phyloP scores from a whole-genome alignment of 176 grass and related monocot genomes.

The Rhynchospora breviuscula region DNA sequence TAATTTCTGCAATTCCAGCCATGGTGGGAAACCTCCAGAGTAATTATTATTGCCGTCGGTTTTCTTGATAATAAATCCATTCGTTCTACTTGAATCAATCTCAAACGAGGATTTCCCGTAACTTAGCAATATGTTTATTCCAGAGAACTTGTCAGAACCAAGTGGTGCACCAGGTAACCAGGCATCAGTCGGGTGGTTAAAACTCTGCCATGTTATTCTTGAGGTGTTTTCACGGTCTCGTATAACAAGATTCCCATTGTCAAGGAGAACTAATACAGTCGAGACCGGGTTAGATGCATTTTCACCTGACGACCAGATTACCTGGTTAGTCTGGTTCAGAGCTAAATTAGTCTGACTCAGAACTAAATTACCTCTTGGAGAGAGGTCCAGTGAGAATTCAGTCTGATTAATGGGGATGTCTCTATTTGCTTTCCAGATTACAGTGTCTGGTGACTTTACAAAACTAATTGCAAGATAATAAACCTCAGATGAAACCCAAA shows the following conservation, averaged over 20 bases:
- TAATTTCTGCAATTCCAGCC: background rate
- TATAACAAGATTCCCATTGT: conserved; percentile 39
- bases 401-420: conserved; percentile 13
- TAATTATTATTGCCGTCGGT: background rate
- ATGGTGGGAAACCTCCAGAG: background rate
- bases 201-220: conserved; percentile 37
- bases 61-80: conserved; percentile 7
- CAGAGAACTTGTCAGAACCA: conserved; percentile 13
- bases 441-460: background rate
- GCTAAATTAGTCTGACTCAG: background rate
- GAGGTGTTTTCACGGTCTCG: background rate
- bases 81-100: background rate
- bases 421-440: conserved; percentile 28
- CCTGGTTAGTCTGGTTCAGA: background rate
- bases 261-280: conserved; percentile 10
- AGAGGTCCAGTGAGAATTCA: conserved; percentile 6
- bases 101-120: background rate
- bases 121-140: background rate
- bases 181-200: conserved; percentile 34
- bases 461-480: background rate
- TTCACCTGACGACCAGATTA: conserved; percentile 29
- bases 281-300: background rate
- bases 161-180: conserved; percentile 31
- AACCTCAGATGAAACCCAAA: background rate
- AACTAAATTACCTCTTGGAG: conserved; percentile 16